Percentiles rank a stretch among this genome's conserved stretches.
Evolutionary conservation across 306 rosid genomes (phyloP).

Genomic region (Erythrophleum fordii): DNA sequence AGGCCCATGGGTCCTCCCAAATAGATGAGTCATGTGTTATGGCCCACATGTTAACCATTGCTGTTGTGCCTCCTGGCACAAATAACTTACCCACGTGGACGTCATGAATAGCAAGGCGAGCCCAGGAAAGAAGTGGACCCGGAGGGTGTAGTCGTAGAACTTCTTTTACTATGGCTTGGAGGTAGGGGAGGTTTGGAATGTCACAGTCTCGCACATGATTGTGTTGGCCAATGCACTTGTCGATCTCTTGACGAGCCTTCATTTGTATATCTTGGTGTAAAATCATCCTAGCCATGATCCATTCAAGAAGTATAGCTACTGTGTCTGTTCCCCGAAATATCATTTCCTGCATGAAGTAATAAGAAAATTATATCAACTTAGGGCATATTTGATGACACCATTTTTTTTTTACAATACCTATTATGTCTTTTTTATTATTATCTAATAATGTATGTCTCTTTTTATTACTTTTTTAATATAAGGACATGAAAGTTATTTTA

Average conservation of each 20-base stretch:
- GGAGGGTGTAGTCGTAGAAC: slow-evolving; percentile 89
- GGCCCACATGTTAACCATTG: slow-evolving; percentile 99
- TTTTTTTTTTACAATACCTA: too few species aligned
- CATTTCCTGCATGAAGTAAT: slow-evolving; percentile 61
- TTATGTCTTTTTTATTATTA: too few species aligned
- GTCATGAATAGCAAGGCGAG: slow-evolving; percentile 75
- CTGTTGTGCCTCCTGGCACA: slow-evolving; percentile 88
- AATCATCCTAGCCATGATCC: slow-evolving; percentile 84
- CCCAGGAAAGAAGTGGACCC: slow-evolving; percentile 95
- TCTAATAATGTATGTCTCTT: too few species aligned
- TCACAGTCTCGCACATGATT: slow-evolving; percentile 70
- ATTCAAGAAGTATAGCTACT: slow-evolving; percentile 76
- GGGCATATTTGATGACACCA: too few species aligned
- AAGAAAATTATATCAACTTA: too few species aligned
- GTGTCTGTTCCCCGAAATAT: slow-evolving; percentile 92
- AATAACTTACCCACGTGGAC: slow-evolving; percentile 64
- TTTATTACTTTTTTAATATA: too few species aligned
- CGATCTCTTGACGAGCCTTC: slow-evolving; percentile 68
- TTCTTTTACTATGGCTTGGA: slow-evolving; percentile 85
- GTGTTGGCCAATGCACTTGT: slow-evolving; percentile 52
- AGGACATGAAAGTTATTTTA: too few species aligned
- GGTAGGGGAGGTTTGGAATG: slow-evolving; percentile 67
- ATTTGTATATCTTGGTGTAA: slow-evolving; percentile 78
- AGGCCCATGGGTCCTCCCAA: slow-evolving; percentile 80
- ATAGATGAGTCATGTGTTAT: slow-evolving; percentile 71